Conservation (phyloP, 2,329 filamentous ascomycete genomes). For the Calonectria hongkongensis region DNA sequence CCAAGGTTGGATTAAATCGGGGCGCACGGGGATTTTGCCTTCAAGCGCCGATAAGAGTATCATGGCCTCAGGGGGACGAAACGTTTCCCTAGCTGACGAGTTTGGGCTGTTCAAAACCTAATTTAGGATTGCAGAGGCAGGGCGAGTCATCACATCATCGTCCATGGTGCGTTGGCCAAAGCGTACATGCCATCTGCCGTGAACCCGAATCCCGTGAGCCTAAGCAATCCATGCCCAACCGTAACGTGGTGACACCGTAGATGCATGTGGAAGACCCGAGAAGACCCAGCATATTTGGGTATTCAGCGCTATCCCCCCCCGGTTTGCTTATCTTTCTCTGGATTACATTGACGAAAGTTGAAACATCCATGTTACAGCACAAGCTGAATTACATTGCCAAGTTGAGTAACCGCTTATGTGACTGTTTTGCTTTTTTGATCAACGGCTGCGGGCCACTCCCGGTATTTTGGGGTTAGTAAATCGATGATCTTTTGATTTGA, state of each 20-base stretch:
- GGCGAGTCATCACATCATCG: constrained; percentile 22
- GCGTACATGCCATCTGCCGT: constrained; percentile 2
- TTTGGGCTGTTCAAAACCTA: constrained; percentile 1
- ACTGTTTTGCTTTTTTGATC: constrained; percentile 22
- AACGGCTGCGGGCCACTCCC: not conserved
- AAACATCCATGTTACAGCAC: not conserved
- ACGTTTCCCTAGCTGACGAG: not conserved
- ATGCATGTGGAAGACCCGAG: constrained; percentile 4
- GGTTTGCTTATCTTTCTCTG: not conserved
- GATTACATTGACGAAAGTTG: not conserved
- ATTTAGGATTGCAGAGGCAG: not conserved
- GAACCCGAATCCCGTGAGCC: not conserved
- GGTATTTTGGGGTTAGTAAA: not conserved
- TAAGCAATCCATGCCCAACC: constrained; percentile 18
- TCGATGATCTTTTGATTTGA: not conserved
- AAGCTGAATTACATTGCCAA: not conserved
- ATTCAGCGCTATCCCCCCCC: not conserved
- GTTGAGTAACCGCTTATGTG: constrained; percentile 1
- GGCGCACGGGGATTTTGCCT: constrained; percentile 19
- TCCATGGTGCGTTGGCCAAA: constrained; percentile 10
- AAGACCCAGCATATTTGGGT: constrained; percentile 3
- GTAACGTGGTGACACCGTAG: not conserved
- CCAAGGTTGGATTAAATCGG: constrained; percentile 19
- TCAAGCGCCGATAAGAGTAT: constrained; percentile 26
- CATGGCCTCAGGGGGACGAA: constrained; percentile 16